Base-by-base conservation (phyloP, 345 rosid genomes). In the Hypericum perforatum region DNA sequence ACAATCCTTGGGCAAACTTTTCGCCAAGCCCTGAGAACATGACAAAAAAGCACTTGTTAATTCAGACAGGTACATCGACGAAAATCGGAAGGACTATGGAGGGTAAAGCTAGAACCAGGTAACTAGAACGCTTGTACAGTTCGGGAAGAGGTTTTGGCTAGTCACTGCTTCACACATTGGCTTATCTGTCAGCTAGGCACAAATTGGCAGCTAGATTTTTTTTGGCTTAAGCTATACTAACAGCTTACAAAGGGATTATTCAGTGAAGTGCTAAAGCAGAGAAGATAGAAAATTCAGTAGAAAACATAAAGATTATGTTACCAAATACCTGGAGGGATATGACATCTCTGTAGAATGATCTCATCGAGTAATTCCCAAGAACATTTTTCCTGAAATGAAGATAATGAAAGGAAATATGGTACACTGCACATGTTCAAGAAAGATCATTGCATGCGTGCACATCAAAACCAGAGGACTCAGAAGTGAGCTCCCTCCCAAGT, bases 311-410 rank as follows among this genome's bases (percentile, higher is more conserved):
- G 48, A 44, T 42, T 38, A 7, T 60, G 63, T 61, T 22, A 22
- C 32, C 32, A 22, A 60, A 52, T 60, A 91, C 95, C 92, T 82
- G 89, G 44, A 82, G 89, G 39, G 66, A 62, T 56, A 81, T 71
- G 57, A 87, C 87, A 54, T 78, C 79, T 32, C 16, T 64, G 63
- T 84, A 91, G 74, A 84, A 84, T 62, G 92, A 71, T 37, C 71
- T 64, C 78, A 86, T 84, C 16, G 80, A 72, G 63, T 60, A 65
- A 37, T 79, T 71, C 65, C 89, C 82, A 64, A 49, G 74, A 49
- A 84, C 51, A 64, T 91, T 87, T 49, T 63, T 72, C 89, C 98
- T 76, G 87, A 67, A 78, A 70, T 49, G 43, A 59, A 65, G 66
- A 9, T 22, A 8, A 39, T 11, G 22, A 11, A 56, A 6, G 46